Conservation (phyloP, 768 basidiomycete species). For the Tulasnella sp. region DNA sequence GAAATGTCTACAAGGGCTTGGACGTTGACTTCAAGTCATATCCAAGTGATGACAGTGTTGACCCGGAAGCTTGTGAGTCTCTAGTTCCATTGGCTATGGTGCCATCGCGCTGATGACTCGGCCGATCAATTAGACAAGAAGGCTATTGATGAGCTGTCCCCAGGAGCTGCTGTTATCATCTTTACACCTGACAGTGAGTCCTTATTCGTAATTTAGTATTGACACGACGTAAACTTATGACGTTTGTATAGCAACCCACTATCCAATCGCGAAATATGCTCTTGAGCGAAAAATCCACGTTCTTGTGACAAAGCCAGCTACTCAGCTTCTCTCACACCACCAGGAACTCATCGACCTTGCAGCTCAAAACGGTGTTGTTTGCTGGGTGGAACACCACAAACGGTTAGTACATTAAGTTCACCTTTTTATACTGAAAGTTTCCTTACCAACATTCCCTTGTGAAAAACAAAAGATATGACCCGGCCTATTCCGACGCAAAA, state of each 20-base stretch:
- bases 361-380: conserved; percentile 64
- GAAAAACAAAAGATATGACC: conserved; percentile 43
- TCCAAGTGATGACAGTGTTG: conserved; percentile 52
- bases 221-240: neutral
- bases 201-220: neutral
- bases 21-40: conserved; percentile 74
- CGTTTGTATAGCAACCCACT: conserved; percentile 52
- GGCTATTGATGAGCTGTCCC: conserved; percentile 62
- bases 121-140: conserved; percentile 45
- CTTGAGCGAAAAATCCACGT: conserved; percentile 79
- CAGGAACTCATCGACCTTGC: conserved; percentile 63
- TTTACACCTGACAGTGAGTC: conserved; percentile 81
- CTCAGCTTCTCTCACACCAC: conserved; percentile 74
- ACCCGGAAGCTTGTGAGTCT: conserved; percentile 70
- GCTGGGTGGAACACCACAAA: conserved; percentile 93
- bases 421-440: neutral
- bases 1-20: conserved; percentile 73
- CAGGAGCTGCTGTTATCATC: conserved; percentile 82
- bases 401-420: conserved; percentile 31
- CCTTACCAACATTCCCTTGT: neutral
- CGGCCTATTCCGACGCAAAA: conserved; percentile 84
- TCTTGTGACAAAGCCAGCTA: conserved; percentile 86
- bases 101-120: neutral
- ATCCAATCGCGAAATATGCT: conserved; percentile 72
- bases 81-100: neutral